Percentiles rank a stretch among this genome's conserved stretches.
These are phyloP conservation scores for Agastache rugosa DNA, from an alignment of 257 asterid species.

Conservation along the genomic window DNA sequence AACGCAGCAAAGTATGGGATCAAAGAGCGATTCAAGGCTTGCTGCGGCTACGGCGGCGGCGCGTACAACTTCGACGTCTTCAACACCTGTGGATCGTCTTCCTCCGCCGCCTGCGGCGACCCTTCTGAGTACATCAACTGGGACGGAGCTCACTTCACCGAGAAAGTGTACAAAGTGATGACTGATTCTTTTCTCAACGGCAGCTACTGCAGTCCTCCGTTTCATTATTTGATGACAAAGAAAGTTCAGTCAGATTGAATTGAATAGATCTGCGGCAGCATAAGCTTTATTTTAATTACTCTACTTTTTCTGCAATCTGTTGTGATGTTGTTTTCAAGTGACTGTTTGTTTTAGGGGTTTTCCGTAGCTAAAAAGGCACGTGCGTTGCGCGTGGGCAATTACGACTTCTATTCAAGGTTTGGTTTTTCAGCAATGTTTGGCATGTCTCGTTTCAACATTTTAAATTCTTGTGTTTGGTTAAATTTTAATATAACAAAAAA, in stretches of 20 bases:
- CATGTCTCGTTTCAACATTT: too few species aligned
- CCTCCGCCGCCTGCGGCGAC: slow-evolving; percentile 49
- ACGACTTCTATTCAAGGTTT: neutral
- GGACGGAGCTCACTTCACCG: slow-evolving; percentile 91
- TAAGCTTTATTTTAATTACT: neutral
- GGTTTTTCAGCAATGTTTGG: neutral
- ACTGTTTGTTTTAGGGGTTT: neutral
- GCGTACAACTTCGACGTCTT: slow-evolving; percentile 57
- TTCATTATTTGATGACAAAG: slow-evolving; percentile 49
- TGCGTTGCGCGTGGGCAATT: neutral
- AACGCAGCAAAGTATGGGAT: slow-evolving; percentile 52
- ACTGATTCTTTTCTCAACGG: slow-evolving; percentile 55
- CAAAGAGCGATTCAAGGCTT: slow-evolving; percentile 57
- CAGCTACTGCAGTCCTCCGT: slow-evolving; percentile 55
- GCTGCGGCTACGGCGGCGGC: slow-evolving; percentile 70
- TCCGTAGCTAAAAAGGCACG: neutral
- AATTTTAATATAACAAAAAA: too few species aligned
- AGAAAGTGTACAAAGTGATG: slow-evolving; percentile 59
- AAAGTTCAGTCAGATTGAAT: slow-evolving; percentile 42
- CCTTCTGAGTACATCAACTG: slow-evolving; percentile 69
- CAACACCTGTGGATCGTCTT: slow-evolving; percentile 55
- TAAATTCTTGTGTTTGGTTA: too few species aligned
- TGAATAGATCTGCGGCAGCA: neutral
- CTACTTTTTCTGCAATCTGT: neutral
- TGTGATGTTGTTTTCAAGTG: neutral